Base-by-base conservation (phyloP, 768 basidiomycete genomes). In the Rhizopogon vulgaris region DNA sequence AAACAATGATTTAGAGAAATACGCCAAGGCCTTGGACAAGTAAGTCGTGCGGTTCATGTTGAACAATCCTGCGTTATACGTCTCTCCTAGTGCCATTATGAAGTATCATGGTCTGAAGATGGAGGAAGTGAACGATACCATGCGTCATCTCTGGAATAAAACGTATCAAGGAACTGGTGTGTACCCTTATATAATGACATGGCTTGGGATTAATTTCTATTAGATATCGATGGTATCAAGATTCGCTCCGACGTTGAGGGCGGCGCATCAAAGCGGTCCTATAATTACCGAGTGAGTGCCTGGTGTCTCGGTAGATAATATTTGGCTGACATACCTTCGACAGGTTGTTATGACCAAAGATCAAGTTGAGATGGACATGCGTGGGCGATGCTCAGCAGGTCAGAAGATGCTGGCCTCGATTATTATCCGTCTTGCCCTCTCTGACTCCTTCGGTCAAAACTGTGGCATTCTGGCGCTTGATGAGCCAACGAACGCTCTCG, bases 311-410 rank as follows among this genome's bases (percentile, higher is more conserved):
- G 34, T 15, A 36, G 41, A 46, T 28, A 55, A 22, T 52, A 46
- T 10, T 43, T 43, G 45, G 49, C 55, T 62, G 51, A 71, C 48
- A 34, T 48, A 30, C 15, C 32, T 17, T 18, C 14, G 24, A 55
- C 66, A 95, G 93, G 93, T 97, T 53, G 95, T 98, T 58, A 98
- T 99, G 95, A 91, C 88, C 48, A 99, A 99, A 73, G 94, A 97
- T 66, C 89, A 94, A 62, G 94, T 97, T 6, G 95, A 98, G 70
- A 94, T 99, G 90, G 96, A 98, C 70, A 99, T 99, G 96, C 85
- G 96, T 52, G 96, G 96, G 24, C 83, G 96, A 56, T 99, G 96
- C 71, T 94, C 90, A 14, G 96, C 96, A 1, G 96, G 96, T 0
- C 96, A 99, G 71, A 99, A 99, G 72, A 97, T 98, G 80, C 73